Evolutionary conservation across 768 basidiomycete genomes (phyloP).

Genomic region (Termitomyces sp.): DNA sequence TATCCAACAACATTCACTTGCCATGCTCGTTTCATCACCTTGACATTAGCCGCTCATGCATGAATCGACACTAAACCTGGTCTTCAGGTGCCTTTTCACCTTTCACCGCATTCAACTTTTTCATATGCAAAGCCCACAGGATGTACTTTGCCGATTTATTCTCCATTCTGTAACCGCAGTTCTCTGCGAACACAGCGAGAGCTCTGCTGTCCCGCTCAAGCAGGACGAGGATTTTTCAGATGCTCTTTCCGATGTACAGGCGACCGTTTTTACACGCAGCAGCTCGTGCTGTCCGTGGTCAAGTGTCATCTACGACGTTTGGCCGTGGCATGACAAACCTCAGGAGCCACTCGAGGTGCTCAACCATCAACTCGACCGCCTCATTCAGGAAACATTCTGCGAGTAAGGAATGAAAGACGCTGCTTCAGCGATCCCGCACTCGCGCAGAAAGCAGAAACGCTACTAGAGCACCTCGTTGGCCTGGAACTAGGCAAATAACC

Average conservation of each 20-base stretch:
- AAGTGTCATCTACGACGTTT: not conserved
- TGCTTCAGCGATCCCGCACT: not conserved
- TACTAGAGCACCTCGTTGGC: not conserved
- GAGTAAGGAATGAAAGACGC: not conserved
- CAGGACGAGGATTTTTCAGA: not conserved
- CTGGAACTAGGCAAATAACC: not conserved
- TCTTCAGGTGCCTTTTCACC: not conserved
- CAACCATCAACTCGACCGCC: not conserved
- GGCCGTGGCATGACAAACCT: not conserved
- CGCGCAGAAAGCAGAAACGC: not conserved
- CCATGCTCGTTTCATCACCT: not conserved
- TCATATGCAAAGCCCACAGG: not conserved
- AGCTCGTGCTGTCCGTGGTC: not conserved
- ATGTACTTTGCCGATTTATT: not conserved
- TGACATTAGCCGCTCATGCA: not conserved
- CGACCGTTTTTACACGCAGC: not conserved
- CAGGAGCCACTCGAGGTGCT: not conserved
- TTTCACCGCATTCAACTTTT: not conserved
- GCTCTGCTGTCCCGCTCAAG: not conserved
- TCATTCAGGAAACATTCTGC: not conserved
- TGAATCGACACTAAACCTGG: not conserved
- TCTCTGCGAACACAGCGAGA: not conserved
- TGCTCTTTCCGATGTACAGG: not conserved
- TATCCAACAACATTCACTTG: not conserved
- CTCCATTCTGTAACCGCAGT: not conserved